Evolutionary conservation across 306 rosid species (phyloP).

Genomic region (Herpetospermum pedunculosum): DNA sequence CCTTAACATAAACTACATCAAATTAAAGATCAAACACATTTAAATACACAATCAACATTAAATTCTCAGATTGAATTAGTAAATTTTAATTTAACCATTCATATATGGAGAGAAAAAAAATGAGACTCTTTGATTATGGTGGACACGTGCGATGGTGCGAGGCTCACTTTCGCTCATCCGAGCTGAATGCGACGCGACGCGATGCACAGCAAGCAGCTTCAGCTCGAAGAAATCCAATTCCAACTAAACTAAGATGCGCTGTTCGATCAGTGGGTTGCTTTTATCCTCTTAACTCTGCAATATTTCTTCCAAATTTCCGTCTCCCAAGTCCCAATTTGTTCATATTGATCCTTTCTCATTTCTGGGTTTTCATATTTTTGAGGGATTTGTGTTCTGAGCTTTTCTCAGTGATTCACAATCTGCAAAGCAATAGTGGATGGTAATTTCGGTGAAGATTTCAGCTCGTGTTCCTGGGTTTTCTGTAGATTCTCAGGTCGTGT

Average conservation of each 20-base stretch:
- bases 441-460: not conserved
- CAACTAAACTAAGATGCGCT: not conserved
- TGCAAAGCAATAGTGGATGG: not conserved
- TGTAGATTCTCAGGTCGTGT: not conserved
- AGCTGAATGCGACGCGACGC: not conserved
- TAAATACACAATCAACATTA: too few species aligned
- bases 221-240: not conserved
- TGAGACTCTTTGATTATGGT: not conserved
- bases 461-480: not conserved
- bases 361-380: not conserved
- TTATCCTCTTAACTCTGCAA: not conserved
- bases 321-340: too few species aligned
- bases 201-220: too few species aligned
- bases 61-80: too few species aligned
- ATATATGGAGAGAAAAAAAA: too few species aligned
- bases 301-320: not conserved
- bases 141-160: not conserved
- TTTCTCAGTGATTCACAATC: not conserved
- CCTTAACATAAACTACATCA: too few species aligned
- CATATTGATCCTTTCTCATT: not conserved
- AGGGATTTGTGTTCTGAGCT: not conserved
- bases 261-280: constrained; percentile 1
- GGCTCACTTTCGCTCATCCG: not conserved
- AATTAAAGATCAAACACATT: too few species aligned
- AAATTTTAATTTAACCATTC: too few species aligned